A percentile compares a stretch with the other conserved stretches of the same genome.
Conservation (phyloP, 768 basidiomycete species). For the Leucocoprinus leucothites region DNA sequence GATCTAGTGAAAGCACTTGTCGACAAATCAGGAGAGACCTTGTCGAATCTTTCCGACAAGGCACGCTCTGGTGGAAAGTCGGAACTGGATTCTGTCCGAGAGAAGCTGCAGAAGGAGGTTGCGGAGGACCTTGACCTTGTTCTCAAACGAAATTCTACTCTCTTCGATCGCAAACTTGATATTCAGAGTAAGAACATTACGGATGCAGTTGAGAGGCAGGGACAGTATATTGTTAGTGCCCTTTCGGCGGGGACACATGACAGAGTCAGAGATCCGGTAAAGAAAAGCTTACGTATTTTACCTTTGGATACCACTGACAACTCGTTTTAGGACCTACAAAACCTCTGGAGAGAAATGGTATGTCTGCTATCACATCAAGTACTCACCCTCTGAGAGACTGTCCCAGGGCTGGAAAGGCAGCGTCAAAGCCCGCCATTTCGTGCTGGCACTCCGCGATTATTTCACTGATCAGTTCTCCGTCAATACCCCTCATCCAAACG, state of each 20-base stretch:
- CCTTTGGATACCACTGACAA: neutral
- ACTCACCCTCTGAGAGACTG: too few species aligned
- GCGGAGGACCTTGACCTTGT: too few species aligned
- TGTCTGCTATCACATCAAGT: neutral
- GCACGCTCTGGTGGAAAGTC: too few species aligned
- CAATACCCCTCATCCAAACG: too few species aligned
- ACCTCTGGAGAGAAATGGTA: constrained; percentile 15
- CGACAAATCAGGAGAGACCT: too few species aligned
- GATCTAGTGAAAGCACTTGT: too few species aligned
- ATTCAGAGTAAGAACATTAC: constrained; percentile 31
- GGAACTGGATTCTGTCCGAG: too few species aligned
- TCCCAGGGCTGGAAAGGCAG: constrained; percentile 48
- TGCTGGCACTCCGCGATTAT: constrained; percentile 40
- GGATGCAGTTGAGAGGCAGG: constrained; percentile 13
- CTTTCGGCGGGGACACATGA: constrained; percentile 37
- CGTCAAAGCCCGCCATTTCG: constrained; percentile 50
- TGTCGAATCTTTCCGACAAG: too few species aligned
- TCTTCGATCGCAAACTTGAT: constrained; percentile 46
- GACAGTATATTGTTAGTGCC: too few species aligned
- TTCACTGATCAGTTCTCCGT: too few species aligned
- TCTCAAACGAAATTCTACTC: constrained; percentile 33
- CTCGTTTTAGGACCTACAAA: constrained; percentile 12
- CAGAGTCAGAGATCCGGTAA: constrained; percentile 37
- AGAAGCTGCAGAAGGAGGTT: too few species aligned
- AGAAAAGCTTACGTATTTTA: neutral